phyloP scores from a whole-genome alignment of 768 basidiomycete species.

The Mycena epipterygia region DNA sequence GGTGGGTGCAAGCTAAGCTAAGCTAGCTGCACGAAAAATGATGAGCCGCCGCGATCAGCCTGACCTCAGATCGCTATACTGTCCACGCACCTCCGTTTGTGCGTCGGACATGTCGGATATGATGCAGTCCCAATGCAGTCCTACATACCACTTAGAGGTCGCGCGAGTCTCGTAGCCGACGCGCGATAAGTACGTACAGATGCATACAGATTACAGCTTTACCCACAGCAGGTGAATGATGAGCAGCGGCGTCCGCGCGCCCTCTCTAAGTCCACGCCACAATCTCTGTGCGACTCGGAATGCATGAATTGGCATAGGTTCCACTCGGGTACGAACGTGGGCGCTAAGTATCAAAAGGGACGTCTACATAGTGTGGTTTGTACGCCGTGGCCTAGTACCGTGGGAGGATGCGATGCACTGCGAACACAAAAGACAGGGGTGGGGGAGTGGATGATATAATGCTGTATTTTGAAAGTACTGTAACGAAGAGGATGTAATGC shows the following conservation, averaged over 20 bases:
- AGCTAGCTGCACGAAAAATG: not conserved
- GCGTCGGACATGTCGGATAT: not conserved
- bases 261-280: not conserved
- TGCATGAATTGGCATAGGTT: constrained; percentile 1
- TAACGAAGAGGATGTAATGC: not conserved
- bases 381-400: constrained; percentile 13
- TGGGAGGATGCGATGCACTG: constrained; percentile 11
- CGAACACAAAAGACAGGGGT: constrained; percentile 2
- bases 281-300: too few species aligned
- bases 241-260: not conserved
- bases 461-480: not conserved
- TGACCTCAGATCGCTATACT: not conserved
- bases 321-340: not conserved
- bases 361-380: constrained; percentile 6
- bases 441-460: not conserved
- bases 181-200: constrained; percentile 8
- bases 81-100: not conserved
- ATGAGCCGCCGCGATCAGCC: not conserved
- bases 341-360: constrained; percentile 5
- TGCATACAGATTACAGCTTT: too few species aligned
- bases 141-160: not conserved
- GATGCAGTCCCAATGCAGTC: too few species aligned
- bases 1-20: not conserved
- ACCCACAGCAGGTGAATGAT: constrained; percentile 18
- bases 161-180: constrained; percentile 14